phyloP scores from a whole-genome alignment of 2,329 filamentous ascomycete genomes.

The Fusarium keratoplasticum region DNA sequence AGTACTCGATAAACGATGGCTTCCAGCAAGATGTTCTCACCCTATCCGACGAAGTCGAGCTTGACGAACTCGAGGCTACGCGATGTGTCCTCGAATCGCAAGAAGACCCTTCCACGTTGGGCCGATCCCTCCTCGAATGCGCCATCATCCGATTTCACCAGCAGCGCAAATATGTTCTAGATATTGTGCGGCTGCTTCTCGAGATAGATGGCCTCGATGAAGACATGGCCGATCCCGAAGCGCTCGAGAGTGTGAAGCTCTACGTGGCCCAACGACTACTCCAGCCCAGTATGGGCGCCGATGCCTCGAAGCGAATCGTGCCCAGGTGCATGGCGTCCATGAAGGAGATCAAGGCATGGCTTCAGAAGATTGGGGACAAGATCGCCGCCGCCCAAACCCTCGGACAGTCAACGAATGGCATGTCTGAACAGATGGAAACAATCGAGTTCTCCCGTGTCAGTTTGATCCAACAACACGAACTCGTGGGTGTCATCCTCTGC shows the following conservation, averaged over 20 bases:
- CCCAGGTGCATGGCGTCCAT: slow-evolving; percentile 82
- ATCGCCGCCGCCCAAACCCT: slow-evolving; percentile 80
- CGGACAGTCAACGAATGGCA: slow-evolving; percentile 66
- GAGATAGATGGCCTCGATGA: slow-evolving; percentile 69
- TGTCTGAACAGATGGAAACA: slow-evolving; percentile 77
- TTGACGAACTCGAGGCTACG: slow-evolving; percentile 90
- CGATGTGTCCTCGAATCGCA: slow-evolving; percentile 80
- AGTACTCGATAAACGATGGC: slow-evolving; percentile 85
- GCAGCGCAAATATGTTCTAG: slow-evolving; percentile 83
- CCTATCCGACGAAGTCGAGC: slow-evolving; percentile 86
- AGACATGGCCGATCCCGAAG: slow-evolving; percentile 59
- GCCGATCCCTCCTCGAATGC: slow-evolving; percentile 79
- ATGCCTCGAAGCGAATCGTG: slow-evolving; percentile 70
- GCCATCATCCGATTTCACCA: slow-evolving; percentile 91
- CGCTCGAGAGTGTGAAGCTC: slow-evolving; percentile 49
- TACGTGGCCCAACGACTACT: slow-evolving; percentile 51
- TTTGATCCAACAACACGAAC: slow-evolving; percentile 89
- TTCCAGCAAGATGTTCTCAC: slow-evolving; percentile 87
- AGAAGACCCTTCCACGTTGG: slow-evolving; percentile 74
- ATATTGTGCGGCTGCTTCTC: slow-evolving; percentile 84
- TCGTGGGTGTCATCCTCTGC: slow-evolving; percentile 82
- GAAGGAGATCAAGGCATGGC: slow-evolving; percentile 79
- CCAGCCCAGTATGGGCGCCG: slow-evolving; percentile 48
- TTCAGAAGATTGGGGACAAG: slow-evolving; percentile 81
- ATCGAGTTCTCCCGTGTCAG: slow-evolving; percentile 84